phyloP scores from a whole-genome alignment of 2,329 filamentous ascomycete genomes.

The Xylaria multiplex region DNA sequence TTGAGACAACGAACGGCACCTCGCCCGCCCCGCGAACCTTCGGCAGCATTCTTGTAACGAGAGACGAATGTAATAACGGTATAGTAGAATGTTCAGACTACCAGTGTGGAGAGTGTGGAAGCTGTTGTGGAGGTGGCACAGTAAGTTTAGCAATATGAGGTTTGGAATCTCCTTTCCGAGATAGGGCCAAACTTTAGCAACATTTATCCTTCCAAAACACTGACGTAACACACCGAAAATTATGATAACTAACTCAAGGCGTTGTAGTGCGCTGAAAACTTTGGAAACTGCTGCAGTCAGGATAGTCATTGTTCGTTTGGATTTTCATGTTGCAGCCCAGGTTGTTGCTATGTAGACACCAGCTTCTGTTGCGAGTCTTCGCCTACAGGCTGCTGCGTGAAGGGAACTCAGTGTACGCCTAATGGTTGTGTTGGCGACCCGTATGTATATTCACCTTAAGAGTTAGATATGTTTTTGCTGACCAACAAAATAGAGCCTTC shows the following conservation, averaged over 20 bases:
- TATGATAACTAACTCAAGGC: not conserved
- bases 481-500: constrained; percentile 4
- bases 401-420: constrained; percentile 13
- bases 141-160: not conserved
- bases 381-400: constrained; percentile 14
- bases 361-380: constrained; percentile 15
- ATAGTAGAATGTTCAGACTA: constrained; percentile 9
- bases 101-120: constrained; percentile 13
- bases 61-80: constrained; percentile 18
- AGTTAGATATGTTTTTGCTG: not conserved
- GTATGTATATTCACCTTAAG: not conserved
- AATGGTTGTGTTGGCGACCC: constrained; percentile 13
- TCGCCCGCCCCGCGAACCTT: constrained; percentile 4
- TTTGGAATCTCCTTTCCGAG: too few relatives aligned
- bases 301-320: constrained; percentile 13
- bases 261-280: constrained; percentile 13
- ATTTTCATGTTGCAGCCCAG: constrained; percentile 10
- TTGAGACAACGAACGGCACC: constrained; percentile 4
- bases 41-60: not conserved
- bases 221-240: too few relatives aligned
- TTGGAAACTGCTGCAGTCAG: constrained; percentile 10
- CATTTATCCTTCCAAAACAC: too few relatives aligned
- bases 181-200: too few relatives aligned
- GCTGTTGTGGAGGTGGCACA: constrained; percentile 22
- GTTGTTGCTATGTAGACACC: constrained; percentile 19